Evolutionary conservation across 352 stramenopile genomes (phyloP), one percentile per base, ranked within the genome.

Genomic region (Pythium insidiosum): DNA sequence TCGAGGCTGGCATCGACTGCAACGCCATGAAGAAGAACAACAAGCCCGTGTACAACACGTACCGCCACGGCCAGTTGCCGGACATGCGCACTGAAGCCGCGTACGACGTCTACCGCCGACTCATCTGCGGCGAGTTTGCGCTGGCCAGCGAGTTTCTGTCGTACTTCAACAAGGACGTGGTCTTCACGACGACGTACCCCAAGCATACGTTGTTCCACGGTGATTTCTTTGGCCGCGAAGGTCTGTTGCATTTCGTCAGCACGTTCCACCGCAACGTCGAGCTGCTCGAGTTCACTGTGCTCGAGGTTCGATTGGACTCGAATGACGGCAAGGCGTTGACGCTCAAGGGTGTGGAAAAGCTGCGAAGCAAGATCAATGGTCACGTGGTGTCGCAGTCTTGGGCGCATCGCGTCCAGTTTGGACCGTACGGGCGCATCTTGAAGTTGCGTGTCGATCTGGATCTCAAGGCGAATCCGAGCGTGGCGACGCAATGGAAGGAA

Each of bases 151-250:
- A 94, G 26, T 57, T 91, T 33, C 44, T 91, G 44, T 63, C 82
- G 19, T 94, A 89, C 39, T 94, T 94, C 44, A 94, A 92, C 63
- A 94, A 94, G 64, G 82, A 94, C 29, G 56, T 94, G 11, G 82
- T 94, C 23, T 89, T 94, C 44, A 78, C 79, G 42, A 90, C 76
- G 24, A 78, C 65, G 19, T 91, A 88, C 45, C 79, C 79, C 11
- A 91, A 89, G 47, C 77, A 59, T 37, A 70, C 79, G 20, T 74
- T 73, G 6, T 92, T 94, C 47, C 63, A 65, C 31, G 78, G 79
- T 34, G 80, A 92, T 38, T 94, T 88, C 58, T 92, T 92, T 44
- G 82, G 82, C 5, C 75, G 82, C 15, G 82, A 94, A 62, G 82
- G 82, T 0, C 42, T 92, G 16, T 46, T 92, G 38, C 70, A 90